phyloP scores from a whole-genome alignment of 208 protist species.

The Vickermania spadyakhi region DNA sequence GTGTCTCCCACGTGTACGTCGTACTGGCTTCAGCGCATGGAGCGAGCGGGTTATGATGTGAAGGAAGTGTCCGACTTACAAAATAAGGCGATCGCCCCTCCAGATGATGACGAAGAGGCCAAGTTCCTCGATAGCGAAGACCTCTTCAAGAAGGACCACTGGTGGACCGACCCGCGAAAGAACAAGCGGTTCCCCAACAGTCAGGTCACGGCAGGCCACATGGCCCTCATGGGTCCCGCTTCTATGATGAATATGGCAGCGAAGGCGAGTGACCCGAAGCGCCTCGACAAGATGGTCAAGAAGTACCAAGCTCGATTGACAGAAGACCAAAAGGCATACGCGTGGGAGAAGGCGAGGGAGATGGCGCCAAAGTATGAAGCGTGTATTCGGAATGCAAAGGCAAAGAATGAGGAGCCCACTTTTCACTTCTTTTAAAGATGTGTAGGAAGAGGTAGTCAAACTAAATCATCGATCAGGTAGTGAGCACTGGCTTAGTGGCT shows the following conservation, averaged over 20 bases:
- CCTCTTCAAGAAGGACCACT: conserved; percentile 82
- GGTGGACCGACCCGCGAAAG: conserved; percentile 81
- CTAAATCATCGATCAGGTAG: too few species aligned
- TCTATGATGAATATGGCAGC: conserved; percentile 87
- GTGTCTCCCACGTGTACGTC: conserved; percentile 77
- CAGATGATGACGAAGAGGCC: conserved; percentile 57
- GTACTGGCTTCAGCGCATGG: conserved; percentile 84
- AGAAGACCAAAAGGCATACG: conserved; percentile 80
- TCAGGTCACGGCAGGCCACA: conserved; percentile 70
- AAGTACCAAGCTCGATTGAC: conserved; percentile 75
- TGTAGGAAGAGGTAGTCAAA: not conserved
- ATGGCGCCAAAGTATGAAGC: conserved; percentile 83
- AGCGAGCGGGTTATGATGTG: conserved; percentile 72
- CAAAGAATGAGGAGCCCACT: conserved; percentile 72
- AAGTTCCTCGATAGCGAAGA: conserved; percentile 78
- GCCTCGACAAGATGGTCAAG: conserved; percentile 76
- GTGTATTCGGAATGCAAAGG: conserved; percentile 58
- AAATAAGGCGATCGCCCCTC: conserved; percentile 51
- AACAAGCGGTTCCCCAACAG: conserved; percentile 74
- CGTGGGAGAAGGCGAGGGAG: conserved; percentile 83
- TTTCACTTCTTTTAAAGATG: conserved; percentile 73
- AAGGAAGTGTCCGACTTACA: conserved; percentile 71
- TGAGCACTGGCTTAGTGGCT: too few species aligned
- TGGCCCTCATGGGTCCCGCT: conserved; percentile 72
- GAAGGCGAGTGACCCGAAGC: conserved; percentile 74